phyloP scores from a whole-genome alignment of 306 rosid genomes.

The Corylus heterophylla region DNA sequence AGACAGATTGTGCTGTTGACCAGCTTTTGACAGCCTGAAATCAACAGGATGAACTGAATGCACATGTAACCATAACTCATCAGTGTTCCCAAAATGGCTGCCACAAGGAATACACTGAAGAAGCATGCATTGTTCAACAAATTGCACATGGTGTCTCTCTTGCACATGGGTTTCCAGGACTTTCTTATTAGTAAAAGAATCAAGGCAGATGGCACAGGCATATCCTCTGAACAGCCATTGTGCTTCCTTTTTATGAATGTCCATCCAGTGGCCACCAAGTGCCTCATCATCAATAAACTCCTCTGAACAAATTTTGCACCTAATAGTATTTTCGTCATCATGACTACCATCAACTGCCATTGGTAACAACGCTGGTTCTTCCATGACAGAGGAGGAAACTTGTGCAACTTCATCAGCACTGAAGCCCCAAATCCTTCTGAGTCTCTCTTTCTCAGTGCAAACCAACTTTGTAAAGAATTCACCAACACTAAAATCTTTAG shows the following conservation, averaged over 20 bases:
- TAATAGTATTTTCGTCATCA: slow-evolving; percentile 51
- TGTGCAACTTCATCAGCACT: slow-evolving; percentile 50
- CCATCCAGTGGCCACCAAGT: slow-evolving; percentile 94
- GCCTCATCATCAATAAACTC: slow-evolving; percentile 70
- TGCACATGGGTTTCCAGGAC: slow-evolving; percentile 92
- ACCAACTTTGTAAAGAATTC: slow-evolving; percentile 72
- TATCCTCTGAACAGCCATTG: slow-evolving; percentile 97
- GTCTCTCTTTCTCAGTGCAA: slow-evolving; percentile 74
- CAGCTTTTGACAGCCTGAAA: slow-evolving; percentile 63
- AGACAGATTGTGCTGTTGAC: slow-evolving; percentile 49
- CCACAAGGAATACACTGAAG: slow-evolving; percentile 97
- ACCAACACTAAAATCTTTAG: slow-evolving; percentile 60
- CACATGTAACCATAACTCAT: slow-evolving; percentile 90
- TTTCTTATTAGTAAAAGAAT: slow-evolving; percentile 89
- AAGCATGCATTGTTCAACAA: slow-evolving; percentile 98
- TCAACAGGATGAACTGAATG: slow-evolving; percentile 65
- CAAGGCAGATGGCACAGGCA: slow-evolving; percentile 96
- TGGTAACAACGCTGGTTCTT: slow-evolving; percentile 58
- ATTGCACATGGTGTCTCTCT: slow-evolving; percentile 90
- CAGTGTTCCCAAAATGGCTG: slow-evolving; percentile 83
- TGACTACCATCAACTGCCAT: slow-evolving; percentile 39
- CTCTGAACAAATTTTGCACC: slow-evolving; percentile 79
- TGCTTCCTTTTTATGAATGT: slow-evolving; percentile 93
- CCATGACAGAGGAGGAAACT: slow-evolving; percentile 38
- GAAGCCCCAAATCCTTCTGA: slow-evolving; percentile 74